Percentiles rank a stretch among this genome's conserved stretches.
Conservation (phyloP, 1,139 yeast genomes). For the Hyphopichia pseudoburtonii region DNA sequence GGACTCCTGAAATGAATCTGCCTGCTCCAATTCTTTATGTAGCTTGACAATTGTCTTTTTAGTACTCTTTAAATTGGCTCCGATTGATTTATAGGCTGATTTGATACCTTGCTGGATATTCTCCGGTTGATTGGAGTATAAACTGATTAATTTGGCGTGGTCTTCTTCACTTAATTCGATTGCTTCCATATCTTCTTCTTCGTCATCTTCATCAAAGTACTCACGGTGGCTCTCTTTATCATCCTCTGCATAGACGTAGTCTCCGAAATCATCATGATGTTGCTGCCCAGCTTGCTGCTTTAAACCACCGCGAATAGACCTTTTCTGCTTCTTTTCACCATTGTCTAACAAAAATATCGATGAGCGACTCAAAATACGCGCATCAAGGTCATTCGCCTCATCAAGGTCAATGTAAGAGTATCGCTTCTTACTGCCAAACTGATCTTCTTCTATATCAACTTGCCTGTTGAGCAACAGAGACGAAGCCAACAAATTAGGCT, state of each 20-base stretch:
- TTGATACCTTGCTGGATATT: conserved; percentile 69
- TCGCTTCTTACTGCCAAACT: conserved; percentile 22
- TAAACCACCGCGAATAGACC: too few relatives aligned
- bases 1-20: conserved; percentile 67
- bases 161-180: conserved; percentile 25
- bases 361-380: conserved; percentile 9
- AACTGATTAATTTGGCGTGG: conserved; percentile 57
- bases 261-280: conserved; percentile 2
- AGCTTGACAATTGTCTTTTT: conserved; percentile 61
- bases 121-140: conserved; percentile 83
- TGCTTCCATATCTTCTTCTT: conserved; percentile 14
- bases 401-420: conserved; percentile 32
- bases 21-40: conserved; percentile 57
- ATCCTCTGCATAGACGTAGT: too few relatives aligned
- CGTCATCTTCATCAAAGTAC: conserved; percentile 14
- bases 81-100: conserved; percentile 71
- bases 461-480: conserved; percentile 18
- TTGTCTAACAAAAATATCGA: conserved; percentile 14
- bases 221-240: too few relatives aligned
- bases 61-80: conserved; percentile 67
- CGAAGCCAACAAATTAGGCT: conserved; percentile 19
- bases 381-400: conserved; percentile 20
- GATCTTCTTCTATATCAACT: conserved; percentile 16
- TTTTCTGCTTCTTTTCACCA: not conserved
- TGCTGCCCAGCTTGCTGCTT: conserved; percentile 16